Evolutionary conservation across 108 stramenopile genomes (phyloP), one percentile per base, ranked within the genome.

Genomic region (Nitzschia palea): DNA sequence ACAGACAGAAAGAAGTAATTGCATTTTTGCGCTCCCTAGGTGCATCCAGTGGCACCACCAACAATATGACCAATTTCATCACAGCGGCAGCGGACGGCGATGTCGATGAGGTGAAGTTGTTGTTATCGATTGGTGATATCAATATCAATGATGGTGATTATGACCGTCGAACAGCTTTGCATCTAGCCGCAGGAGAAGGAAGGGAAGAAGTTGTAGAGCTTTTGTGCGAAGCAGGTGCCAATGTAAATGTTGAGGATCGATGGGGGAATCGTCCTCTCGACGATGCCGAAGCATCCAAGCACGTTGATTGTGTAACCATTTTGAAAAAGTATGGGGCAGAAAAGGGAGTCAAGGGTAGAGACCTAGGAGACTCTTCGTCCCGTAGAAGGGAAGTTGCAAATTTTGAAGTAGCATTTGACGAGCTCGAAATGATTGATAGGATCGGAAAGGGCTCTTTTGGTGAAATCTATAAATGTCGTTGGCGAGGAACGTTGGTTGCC

Each of bases 391-490:
- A 82, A 14, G 80, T 77, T 44, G 80, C 85, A 23, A 88, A 91
- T 60, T 57, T 95, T n/a, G 56, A 78, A 33, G 83, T 95, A n/a
- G 82, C 78, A 9, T 95, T 89, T 59, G 62, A 70, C 1, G 89
- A 91, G 60, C 64, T 95, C 9, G 90, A 90, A 44, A 87, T 90
- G 87, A 79, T 95, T 48, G 94, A 95, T 56, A 75, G 81, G 35
- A 95, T 95, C 52, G 94, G 94, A 10, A 75, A 84, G 10, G 94
- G 94, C 23, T 90, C 89, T 8, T 95, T 95, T 74, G 94, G 94
- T 54, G 94, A 95, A 62, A 91, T 95, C 50, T 95, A 86, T 76
- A 95, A 91, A 34, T 74, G 73, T 36, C 48, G 55, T 18, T 96
- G 95, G 95, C 65, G 89, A 18, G 91, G 90, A 8, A 93, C 84